phyloP scores from a whole-genome alignment of 2,329 filamentous ascomycete genomes.

The Penicillium freii region DNA sequence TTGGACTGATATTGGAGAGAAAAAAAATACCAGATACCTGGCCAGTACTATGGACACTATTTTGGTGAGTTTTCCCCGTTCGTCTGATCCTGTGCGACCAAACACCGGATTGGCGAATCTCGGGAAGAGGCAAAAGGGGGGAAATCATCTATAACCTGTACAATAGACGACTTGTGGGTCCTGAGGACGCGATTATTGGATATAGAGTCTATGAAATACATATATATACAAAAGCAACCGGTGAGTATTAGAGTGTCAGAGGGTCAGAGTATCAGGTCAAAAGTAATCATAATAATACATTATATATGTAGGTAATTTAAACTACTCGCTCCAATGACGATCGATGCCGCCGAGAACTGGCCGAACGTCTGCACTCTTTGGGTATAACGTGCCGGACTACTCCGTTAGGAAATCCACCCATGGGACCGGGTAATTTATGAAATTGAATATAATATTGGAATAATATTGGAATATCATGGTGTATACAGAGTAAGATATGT shows the following conservation, averaged over 20 bases:
- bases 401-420: conserved; percentile 1
- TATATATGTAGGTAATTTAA: conserved; percentile 15
- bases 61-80: conserved; percentile 4
- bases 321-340: conserved; percentile 27
- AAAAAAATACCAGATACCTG: not conserved
- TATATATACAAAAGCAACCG: not conserved
- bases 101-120: not conserved
- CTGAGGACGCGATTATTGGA: not conserved
- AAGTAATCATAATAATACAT: not conserved
- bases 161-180: not conserved
- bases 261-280: too few species aligned
- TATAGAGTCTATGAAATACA: not conserved
- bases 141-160: not conserved
- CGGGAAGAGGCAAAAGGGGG: conserved; percentile 1
- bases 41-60: not conserved
- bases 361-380: conserved; percentile 22
- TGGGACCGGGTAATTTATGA: not conserved
- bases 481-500: too few species aligned
- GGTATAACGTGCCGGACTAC: conserved; percentile 19
- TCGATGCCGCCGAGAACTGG: conserved; percentile 21
- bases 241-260: not conserved
- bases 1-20: not conserved
- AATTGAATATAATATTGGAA: not conserved
- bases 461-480: too few species aligned
- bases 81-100: conserved; percentile 9